Conservation (phyloP, 805 yeast species). For the Saturnispora halmiae region DNA sequence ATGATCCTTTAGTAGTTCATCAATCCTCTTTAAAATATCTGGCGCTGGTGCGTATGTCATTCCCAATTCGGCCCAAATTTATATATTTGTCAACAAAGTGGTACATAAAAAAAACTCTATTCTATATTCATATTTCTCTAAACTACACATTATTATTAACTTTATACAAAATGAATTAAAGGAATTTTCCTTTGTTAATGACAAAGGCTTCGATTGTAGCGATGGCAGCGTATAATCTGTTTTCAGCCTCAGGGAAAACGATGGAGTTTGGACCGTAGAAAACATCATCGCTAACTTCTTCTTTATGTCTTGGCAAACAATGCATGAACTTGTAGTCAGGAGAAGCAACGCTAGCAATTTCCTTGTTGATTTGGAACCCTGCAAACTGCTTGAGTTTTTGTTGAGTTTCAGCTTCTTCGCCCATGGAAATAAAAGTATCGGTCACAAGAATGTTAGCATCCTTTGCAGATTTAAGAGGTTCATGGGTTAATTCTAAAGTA, state of each 20-base stretch:
- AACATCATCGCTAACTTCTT: constrained; percentile 90
- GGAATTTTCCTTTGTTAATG: constrained; percentile 61
- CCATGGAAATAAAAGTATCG: constrained; percentile 98
- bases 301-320: constrained; percentile 91
- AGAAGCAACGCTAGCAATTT: constrained; percentile 56
- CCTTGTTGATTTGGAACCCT: constrained; percentile 76
- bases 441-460: constrained; percentile 81
- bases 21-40: constrained; percentile 2
- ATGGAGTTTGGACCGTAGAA: constrained; percentile 77
- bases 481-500: constrained; percentile 51
- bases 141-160: neutral
- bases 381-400: constrained; percentile 69
- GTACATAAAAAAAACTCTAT: neutral
- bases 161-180: constrained; percentile 1
- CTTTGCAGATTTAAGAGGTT: constrained; percentile 65
- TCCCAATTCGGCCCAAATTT: neutral
- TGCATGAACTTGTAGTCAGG: constrained; percentile 89
- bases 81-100: neutral
- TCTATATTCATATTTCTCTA: neutral
- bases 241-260: constrained; percentile 94
- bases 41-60: constrained; percentile 4
- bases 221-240: constrained; percentile 91
- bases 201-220: constrained; percentile 89
- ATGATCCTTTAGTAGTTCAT: neutral
- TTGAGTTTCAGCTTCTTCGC: constrained; percentile 75